phyloP scores from a whole-genome alignment of 805 yeast genomes.

The Spathaspora girioi region DNA sequence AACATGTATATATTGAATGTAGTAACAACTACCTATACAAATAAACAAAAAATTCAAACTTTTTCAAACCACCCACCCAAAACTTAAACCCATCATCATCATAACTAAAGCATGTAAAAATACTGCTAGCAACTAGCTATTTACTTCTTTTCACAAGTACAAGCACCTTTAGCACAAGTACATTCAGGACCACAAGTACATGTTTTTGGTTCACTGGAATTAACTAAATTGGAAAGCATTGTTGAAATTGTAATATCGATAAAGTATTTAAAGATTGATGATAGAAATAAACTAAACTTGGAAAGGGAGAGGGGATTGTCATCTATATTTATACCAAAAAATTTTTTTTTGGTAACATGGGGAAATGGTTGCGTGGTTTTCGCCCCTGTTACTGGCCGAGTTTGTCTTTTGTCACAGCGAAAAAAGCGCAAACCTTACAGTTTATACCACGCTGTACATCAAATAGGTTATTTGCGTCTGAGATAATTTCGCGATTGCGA shows the following conservation, averaged over 20 bases:
- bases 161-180: constrained; percentile 15
- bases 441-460: no score
- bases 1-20: no score
- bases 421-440: not conserved
- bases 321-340: not conserved
- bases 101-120: not conserved
- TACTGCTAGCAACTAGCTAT: not conserved
- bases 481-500: no score
- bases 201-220: constrained; percentile 7
- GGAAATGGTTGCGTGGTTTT: not conserved
- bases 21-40: no score
- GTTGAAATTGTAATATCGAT: no score
- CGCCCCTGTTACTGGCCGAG: not conserved
- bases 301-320: not conserved
- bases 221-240: constrained; percentile 4
- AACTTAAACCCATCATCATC: no score
- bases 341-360: not conserved
- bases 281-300: not conserved
- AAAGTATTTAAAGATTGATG: no score
- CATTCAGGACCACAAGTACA: constrained; percentile 22
- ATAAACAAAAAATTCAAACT: no score
- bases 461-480: no score
- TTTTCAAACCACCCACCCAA: no score
- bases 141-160: constrained; percentile 10
- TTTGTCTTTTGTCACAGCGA: not conserved